Evolutionary conservation across 768 basidiomycete species (phyloP), one percentile per base, ranked within the genome.

Genomic region (Gautieria morchelliformis): DNA sequence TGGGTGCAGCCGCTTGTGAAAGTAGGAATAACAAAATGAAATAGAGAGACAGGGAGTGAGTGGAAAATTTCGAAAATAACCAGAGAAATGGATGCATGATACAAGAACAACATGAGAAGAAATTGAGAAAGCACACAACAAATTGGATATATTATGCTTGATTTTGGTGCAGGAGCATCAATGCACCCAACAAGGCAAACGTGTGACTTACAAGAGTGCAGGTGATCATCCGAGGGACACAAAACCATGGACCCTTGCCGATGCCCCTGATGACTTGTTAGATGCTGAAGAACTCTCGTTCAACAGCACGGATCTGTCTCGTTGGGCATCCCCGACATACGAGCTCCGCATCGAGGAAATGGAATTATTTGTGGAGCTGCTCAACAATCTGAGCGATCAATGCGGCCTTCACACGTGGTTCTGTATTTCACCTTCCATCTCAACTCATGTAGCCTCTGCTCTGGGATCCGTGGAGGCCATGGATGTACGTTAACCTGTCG

Each of bases 111-210:
- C n/a, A n/a, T n/a, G n/a, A n/a, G n/a, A n/a, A n/a, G n/a, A n/a
- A n/a, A n/a, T n/a, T n/a, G n/a, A n/a, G n/a, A n/a, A n/a, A n/a
- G n/a, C n/a, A n/a, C n/a, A n/a, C n/a, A n/a, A n/a, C n/a, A n/a
- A n/a, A n/a, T n/a, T n/a, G n/a, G n/a, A n/a, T n/a, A n/a, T n/a
- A n/a, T n/a, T n/a, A n/a, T n/a, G n/a, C n/a, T n/a, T n/a, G n/a
- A n/a, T n/a, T n/a, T n/a, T n/a, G 62, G 56, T 22, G 58, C 30
- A 32, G 60, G 1, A 46, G 54, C 3, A 62, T 58, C 49, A 62
- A 62, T n/a, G n/a, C n/a, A n/a, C n/a, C n/a, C n/a, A n/a, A n/a
- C n/a, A n/a, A n/a, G n/a, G n/a, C n/a, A n/a, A n/a, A n/a, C n/a
- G n/a, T n/a, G n/a, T n/a, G n/a, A n/a, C n/a, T n/a, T n/a, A n/a